Base-by-base conservation (phyloP, 164 flowering plant species). In the Vitis vinifera region DNA sequence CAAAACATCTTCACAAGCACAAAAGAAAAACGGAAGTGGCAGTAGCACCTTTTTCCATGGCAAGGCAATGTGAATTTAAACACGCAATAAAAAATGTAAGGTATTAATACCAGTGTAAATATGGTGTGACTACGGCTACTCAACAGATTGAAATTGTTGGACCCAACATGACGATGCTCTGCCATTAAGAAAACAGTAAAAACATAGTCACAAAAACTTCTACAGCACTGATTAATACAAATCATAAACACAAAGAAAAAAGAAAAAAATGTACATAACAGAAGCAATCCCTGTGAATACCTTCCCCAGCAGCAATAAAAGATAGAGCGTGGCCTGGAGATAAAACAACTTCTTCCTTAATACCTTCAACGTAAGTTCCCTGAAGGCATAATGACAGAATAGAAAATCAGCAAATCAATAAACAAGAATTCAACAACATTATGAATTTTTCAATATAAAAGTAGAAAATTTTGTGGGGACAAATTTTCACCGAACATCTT, bases 341-440 rank as follows among this genome's bases (percentile, higher is more conserved):
- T 73, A 96, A 81, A 72, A 96, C 98, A 70, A 96, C 98, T 83
- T 96, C 99, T 74, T 96, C 98, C 83, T 96, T 96, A 73, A 96
- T 93, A 27, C 99, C 99, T 78, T 96, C 99, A 73, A 96, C 99
- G 79, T 96, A 96, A 57, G 99, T 96, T 10, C 99, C 99, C 99
- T 96, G 81, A 56, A 72, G 60, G 17, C 61, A 68, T 9, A 64
- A 48, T 10, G 48, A n/a, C 17, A 62, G 51, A 59, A 48, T 11
- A 50, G 11, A 66, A 31, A 63, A 70, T 31, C 8, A 27, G 37
- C 51, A 62, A 3, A 44, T 4, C 44, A 37, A 37, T 6, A 37
- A 37, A 37, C 7, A 3, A 53, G 8, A 23, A 23, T 14, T 13
- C 53, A 8, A 15, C 17, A 55, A n/a, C 58, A 56, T 12, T 23